Base-by-base conservation (phyloP, 192 early-diverging fungal species). In the Podila epigama region DNA sequence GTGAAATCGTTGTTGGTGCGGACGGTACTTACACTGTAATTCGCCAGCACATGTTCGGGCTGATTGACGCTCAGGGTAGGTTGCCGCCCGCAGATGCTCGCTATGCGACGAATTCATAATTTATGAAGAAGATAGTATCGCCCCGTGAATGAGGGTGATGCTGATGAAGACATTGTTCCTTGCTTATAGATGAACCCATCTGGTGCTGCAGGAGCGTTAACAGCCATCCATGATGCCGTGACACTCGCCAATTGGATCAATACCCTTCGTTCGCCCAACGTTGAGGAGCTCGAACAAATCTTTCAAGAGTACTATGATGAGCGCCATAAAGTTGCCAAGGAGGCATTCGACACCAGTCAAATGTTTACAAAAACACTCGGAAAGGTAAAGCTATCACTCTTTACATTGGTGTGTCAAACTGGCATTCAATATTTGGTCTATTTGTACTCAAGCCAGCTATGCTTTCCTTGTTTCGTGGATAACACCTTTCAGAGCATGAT, bases 241-340 rank as follows among this genome's bases (percentile, higher is more conserved):
- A n/a, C 36, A 20, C 27, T 58, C 20, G 57, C 57, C 11, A 58
- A 58, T 10, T 58, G 57, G 57, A 58, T 58, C 40, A 40, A 39
- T 31, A 28, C 39, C 13, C 20, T 51, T 16, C 41, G 29, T 13
- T 28, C 35, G 3, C 40, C 27, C 9, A 40, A 48, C 27, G 37
- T 48, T n/a, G 11, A 11, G 13, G 58, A 60, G 4, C 40, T 60
- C 6, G 29, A 42, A 2, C 27, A 22, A 0, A 2, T 28, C 12
- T 60, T 60, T 27, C 16, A 42, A 13, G 58, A 60, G 12, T 60
- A 60, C 13, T 27, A 16, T 6, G 12, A 7, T 9, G 58, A 60
- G 18, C 27, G 58, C 12, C 27, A 40, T 28, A 36, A 36, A 8
- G 3, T 40, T 60, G 58, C 58, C 18, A 22, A 29, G 28, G 58